A percentile compares a stretch with the other conserved stretches of the same genome.
phyloP scores from a whole-genome alignment of 768 basidiomycete genomes.

The Cantharellus anzutake region DNA sequence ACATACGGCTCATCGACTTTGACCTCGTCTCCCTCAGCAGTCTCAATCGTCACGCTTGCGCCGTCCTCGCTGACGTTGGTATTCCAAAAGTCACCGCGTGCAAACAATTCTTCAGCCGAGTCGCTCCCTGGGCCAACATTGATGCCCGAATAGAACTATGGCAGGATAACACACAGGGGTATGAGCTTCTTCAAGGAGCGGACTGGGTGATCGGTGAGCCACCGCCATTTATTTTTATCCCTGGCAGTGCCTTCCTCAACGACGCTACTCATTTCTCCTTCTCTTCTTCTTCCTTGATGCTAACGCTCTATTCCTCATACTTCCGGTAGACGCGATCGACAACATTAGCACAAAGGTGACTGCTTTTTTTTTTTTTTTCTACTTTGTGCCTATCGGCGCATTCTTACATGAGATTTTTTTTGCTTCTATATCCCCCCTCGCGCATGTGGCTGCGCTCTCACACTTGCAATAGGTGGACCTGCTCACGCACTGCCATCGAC shows the following conservation, averaged over 20 bases:
- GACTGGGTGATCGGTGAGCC: constrained; percentile 83
- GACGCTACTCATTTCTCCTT: neutral
- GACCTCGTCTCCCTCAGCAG: constrained; percentile 93
- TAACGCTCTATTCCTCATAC: neutral
- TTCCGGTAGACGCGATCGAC: constrained; percentile 68
- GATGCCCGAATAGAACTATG: constrained; percentile 74
- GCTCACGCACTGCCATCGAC: constrained; percentile 68
- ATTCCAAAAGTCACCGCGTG: constrained; percentile 78
- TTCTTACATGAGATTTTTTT: neutral
- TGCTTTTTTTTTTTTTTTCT: neutral
- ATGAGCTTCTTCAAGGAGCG: constrained; percentile 46
- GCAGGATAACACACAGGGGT: constrained; percentile 53
- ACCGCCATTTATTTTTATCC: neutral
- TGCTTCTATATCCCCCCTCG: neutral
- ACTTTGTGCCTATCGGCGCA: no score
- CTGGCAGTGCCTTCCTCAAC: neutral
- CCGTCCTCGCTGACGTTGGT: constrained; percentile 75
- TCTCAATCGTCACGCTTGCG: constrained; percentile 87
- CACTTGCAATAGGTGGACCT: constrained; percentile 42
- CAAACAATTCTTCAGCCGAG: constrained; percentile 38
- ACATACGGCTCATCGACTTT: constrained; percentile 75
- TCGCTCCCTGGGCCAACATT: constrained; percentile 75
- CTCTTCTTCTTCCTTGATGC: neutral
- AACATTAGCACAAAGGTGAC: constrained; percentile 75
- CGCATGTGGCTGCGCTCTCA: neutral